These are phyloP conservation scores for Fusarium siculi DNA, from an alignment of 2,329 filamentous ascomycete species.

Conservation along the genomic window DNA sequence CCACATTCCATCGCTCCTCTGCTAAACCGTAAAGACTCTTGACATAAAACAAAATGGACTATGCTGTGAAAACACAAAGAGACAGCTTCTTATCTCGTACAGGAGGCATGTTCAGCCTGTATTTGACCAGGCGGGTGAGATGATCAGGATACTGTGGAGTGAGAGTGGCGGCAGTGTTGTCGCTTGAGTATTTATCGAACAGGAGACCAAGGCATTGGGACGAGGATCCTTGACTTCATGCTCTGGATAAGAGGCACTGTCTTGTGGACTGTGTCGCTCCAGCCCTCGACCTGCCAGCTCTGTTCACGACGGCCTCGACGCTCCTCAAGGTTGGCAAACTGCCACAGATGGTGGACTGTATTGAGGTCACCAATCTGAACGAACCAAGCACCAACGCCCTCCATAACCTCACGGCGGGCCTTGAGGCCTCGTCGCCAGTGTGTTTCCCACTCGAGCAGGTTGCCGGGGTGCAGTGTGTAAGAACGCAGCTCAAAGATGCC, in stretches of 20 bases:
- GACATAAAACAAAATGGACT: conserved; percentile 24
- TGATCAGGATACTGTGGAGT: neutral
- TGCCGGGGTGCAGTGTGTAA: conserved; percentile 95
- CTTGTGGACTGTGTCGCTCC: conserved; percentile 98
- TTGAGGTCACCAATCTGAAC: conserved; percentile 98
- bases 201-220: conserved; percentile 97
- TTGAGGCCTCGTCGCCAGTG: conserved; percentile 95
- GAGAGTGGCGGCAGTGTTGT: neutral
- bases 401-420: conserved; percentile 95
- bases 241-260: conserved; percentile 95
- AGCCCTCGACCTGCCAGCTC: conserved; percentile 95
- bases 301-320: conserved; percentile 89
- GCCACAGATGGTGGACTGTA: conserved; percentile 98
- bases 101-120: conserved; percentile 4
- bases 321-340: conserved; percentile 97
- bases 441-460: conserved; percentile 97
- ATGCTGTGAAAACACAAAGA: conserved; percentile 24
- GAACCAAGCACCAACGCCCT: conserved; percentile 98
- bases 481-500: conserved; percentile 96
- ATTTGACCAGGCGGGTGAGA: neutral
- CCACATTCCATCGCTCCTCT: conserved; percentile 36
- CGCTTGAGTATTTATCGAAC: conserved; percentile 69
- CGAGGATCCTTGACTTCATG: conserved; percentile 94
- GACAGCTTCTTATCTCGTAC: conserved; percentile 27
- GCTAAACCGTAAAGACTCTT: conserved; percentile 20